Conservation (phyloP, 2,329 filamentous ascomycete genomes). For the Scolecobasidium constrictum region DNA sequence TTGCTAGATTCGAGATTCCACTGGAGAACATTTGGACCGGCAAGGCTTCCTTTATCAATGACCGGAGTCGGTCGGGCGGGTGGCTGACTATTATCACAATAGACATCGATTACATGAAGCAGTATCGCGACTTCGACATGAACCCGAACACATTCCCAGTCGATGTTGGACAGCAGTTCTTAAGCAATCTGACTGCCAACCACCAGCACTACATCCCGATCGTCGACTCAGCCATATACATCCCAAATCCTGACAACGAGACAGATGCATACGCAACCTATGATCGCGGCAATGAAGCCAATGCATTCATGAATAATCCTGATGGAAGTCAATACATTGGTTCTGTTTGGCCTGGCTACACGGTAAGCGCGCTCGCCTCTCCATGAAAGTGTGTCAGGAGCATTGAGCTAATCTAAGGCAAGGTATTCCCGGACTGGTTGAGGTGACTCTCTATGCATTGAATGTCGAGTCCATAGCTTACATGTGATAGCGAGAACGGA, state of each 20-base stretch:
- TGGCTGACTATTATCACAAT: constrained; percentile 21
- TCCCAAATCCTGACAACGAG: constrained; percentile 58
- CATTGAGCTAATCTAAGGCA: constrained; percentile 18
- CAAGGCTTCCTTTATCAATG: constrained; percentile 4
- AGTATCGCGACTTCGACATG: constrained; percentile 48
- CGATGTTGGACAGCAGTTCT: constrained; percentile 38
- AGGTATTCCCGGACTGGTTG: constrained; percentile 51
- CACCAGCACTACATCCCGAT: constrained; percentile 51
- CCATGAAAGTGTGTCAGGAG: too few species aligned
- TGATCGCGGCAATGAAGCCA: constrained; percentile 36
- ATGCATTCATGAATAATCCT: constrained; percentile 41
- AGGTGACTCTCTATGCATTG: constrained; percentile 45
- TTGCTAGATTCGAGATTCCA: constrained; percentile 44
- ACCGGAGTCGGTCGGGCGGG: too few species aligned
- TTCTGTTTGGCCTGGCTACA: constrained; percentile 45
- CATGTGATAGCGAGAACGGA: too few species aligned
- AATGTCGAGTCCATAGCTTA: too few species aligned
- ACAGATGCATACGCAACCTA: constrained; percentile 47
- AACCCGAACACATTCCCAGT: constrained; percentile 42
- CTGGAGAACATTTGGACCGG: constrained; percentile 40
- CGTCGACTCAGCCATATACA: constrained; percentile 56
- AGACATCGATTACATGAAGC: constrained; percentile 44
- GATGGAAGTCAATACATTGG: constrained; percentile 46
- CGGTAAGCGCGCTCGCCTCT: neutral
- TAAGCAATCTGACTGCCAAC: constrained; percentile 40